phyloP scores from a whole-genome alignment of 129 eudicot genomes.

The Centrapalus pauciflorus region DNA sequence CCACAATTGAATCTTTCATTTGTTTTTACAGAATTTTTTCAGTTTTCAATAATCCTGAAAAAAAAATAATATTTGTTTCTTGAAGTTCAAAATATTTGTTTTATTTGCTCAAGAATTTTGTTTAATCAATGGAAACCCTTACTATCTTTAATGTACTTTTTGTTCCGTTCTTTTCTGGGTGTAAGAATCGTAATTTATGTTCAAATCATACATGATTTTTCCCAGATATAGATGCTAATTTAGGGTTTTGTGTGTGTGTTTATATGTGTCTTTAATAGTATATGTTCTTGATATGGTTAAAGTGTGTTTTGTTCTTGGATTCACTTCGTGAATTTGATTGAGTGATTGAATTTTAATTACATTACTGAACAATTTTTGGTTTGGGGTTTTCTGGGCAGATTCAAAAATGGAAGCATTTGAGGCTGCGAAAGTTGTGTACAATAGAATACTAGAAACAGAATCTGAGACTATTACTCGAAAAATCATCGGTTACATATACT shows the following conservation, averaged over 20 bases:
- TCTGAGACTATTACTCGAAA: constrained; percentile 44
- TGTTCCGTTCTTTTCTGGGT: background rate
- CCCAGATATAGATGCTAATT: background rate
- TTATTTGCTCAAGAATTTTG: background rate
- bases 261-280: background rate
- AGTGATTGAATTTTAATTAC: background rate
- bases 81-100: background rate
- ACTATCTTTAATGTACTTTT: background rate
- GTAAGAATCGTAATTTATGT: background rate
- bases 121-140: background rate
- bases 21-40: background rate
- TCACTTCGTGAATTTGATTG: background rate
- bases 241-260: constrained; percentile 8
- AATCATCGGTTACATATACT: constrained; percentile 49
- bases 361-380: constrained; percentile 8
- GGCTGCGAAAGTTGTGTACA: constrained; percentile 46
- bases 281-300: background rate
- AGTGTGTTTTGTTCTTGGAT: background rate
- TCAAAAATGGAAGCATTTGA: constrained; percentile 53
- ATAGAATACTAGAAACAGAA: constrained; percentile 48
- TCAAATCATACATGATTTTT: background rate
- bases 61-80: background rate
- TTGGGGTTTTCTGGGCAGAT: constrained; percentile 28
- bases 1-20: constrained; percentile 1
- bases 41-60: background rate